A percentile compares a stretch with the other conserved stretches of the same genome.
These are phyloP conservation scores for Tolypocladium tundrense DNA, from an alignment of 2,329 filamentous ascomycete genomes.

Conservation along the genomic window DNA sequence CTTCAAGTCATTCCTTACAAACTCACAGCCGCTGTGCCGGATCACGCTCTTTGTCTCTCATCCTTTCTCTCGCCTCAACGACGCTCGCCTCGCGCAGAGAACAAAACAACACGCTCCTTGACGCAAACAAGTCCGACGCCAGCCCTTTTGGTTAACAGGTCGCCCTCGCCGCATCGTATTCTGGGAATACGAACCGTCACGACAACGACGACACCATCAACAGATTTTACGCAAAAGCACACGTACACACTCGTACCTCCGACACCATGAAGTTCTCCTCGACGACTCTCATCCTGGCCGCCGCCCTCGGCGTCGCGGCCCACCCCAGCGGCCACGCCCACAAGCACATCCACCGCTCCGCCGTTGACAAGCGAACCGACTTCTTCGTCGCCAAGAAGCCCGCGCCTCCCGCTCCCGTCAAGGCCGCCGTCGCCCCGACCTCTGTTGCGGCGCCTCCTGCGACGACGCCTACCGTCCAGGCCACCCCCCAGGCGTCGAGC, in stretches of 20 bases:
- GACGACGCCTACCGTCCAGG: conserved; percentile 5
- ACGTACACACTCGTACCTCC: not conserved
- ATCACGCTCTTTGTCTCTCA: conserved; percentile 5
- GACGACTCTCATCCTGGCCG: conserved; percentile 24
- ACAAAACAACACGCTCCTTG: not conserved
- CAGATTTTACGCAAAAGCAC: not conserved
- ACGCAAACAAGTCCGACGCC: not conserved
- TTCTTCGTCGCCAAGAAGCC: conserved; percentile 26
- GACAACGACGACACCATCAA: not conserved
- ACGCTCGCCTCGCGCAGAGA: not conserved
- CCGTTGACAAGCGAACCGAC: conserved; percentile 16
- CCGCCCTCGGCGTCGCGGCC: conserved; percentile 30
- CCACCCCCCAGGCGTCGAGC: conserved; percentile 2
- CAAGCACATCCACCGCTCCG: conserved; percentile 21
- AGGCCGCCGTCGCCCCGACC: conserved; percentile 1
- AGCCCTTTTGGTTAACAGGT: not conserved
- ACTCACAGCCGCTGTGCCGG: conserved; percentile 5
- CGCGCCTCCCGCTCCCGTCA: conserved; percentile 11
- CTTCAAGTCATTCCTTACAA: conserved; percentile 12
- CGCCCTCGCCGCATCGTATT: conserved; percentile 2
- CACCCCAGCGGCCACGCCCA: conserved; percentile 29
- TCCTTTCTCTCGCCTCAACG: not conserved
- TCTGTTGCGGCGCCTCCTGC: conserved; percentile 1
- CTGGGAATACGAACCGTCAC: conserved; percentile 3
- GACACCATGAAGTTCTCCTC: conserved; percentile 31